Percentiles rank a stretch among this genome's conserved stretches.
These are phyloP conservation scores for Mortierella antarctica DNA, from an alignment of 192 early-diverging fungal genomes.

Conservation along the genomic window DNA sequence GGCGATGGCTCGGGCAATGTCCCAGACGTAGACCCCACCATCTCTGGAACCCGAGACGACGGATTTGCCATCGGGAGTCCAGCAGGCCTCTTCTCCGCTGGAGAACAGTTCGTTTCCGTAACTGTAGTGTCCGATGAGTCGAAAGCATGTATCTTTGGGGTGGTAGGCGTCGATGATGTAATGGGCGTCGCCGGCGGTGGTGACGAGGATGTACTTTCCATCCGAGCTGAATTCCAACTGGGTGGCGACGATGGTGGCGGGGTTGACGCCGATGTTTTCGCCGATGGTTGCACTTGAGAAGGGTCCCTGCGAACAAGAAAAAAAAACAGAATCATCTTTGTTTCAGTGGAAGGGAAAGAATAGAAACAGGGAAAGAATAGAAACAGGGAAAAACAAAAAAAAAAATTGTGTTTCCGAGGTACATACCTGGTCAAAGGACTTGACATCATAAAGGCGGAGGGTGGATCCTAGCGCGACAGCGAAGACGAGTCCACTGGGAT, in stretches of 20 bases:
- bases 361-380: background rate
- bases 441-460: conserved; percentile 80
- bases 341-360: background rate
- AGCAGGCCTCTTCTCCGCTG: conserved; percentile 64
- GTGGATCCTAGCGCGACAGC: conserved; percentile 60
- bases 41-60: conserved; percentile 76
- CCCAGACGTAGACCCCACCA: conserved; percentile 75
- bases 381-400: background rate
- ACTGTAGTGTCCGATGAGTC: conserved; percentile 58
- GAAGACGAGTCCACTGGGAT: conserved; percentile 85
- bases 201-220: conserved; percentile 78
- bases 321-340: background rate
- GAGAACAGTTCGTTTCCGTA: conserved; percentile 18
- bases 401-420: background rate
- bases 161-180: conserved; percentile 79
- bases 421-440: conserved; percentile 63
- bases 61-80: conserved; percentile 80
- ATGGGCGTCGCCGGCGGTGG: conserved; percentile 65
- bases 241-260: conserved; percentile 58
- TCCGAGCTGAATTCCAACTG: conserved; percentile 79
- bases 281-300: conserved; percentile 52
- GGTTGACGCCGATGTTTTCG: conserved; percentile 6
- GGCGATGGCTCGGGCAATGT: conserved; percentile 58
- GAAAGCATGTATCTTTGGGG: conserved; percentile 51
- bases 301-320: conserved; percentile 44